Percentiles rank a stretch among this genome's conserved stretches.
Conservation (phyloP, 1,284 basidiomycete genomes). For the Schizophyllum amplum region DNA sequence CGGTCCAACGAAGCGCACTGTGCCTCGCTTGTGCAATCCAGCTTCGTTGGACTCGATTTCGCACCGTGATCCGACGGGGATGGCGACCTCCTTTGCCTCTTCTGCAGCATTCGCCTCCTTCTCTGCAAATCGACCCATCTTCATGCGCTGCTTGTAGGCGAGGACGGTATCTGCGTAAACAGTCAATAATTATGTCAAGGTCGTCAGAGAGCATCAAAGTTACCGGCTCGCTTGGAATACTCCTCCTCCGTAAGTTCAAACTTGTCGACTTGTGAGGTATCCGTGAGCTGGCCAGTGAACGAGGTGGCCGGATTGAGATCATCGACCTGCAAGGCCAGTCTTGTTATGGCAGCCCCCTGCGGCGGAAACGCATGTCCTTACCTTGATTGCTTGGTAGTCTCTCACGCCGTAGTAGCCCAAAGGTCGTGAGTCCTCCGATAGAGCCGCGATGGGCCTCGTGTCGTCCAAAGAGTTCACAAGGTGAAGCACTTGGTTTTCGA, state of each 20-base stretch:
- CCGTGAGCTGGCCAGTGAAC: slow-evolving; percentile 75
- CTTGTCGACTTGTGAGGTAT: slow-evolving; percentile 84
- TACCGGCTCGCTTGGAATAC: slow-evolving; percentile 77
- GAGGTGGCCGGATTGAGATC: slow-evolving; percentile 70
- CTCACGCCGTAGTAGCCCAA: slow-evolving; percentile 69
- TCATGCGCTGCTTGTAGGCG: slow-evolving; percentile 83
- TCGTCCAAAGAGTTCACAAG: slow-evolving; percentile 58
- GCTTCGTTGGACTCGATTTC: slow-evolving; percentile 67
- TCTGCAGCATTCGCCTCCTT: slow-evolving; percentile 23
- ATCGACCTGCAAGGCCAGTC: slow-evolving; percentile 47
- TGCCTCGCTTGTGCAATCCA: slow-evolving; percentile 71
- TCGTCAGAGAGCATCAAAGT: slow-evolving; percentile 4
- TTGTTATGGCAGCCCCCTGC: background rate
- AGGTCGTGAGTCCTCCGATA: slow-evolving; percentile 60
- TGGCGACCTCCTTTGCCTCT: slow-evolving; percentile 28
- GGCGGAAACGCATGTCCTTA: slow-evolving; percentile 24
- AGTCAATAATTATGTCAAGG: background rate
- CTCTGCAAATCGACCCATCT: slow-evolving; percentile 83
- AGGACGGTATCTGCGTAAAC: slow-evolving; percentile 70
- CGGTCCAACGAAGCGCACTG: slow-evolving; percentile 76
- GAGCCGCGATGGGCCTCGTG: slow-evolving; percentile 37
- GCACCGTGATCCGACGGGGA: slow-evolving; percentile 69
- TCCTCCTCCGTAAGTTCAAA: slow-evolving; percentile 84
- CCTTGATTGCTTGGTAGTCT: slow-evolving; percentile 71
- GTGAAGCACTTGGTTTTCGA: slow-evolving; percentile 59